Percentiles rank a stretch among this genome's conserved stretches.
phyloP scores from a whole-genome alignment of 495 filamentous ascomycete species.

The Delitschia confertaspora region DNA sequence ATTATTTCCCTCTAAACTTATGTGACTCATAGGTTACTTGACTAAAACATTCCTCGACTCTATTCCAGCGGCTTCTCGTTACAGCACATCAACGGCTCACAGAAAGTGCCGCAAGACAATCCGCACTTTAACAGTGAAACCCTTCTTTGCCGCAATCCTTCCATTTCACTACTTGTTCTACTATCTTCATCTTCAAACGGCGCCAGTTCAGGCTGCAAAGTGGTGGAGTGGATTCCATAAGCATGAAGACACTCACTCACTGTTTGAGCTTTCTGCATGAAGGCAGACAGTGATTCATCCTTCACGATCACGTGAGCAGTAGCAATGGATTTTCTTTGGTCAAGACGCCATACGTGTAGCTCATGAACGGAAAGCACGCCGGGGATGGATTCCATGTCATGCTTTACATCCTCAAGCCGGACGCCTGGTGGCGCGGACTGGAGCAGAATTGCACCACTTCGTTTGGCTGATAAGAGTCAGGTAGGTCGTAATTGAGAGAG shows the following conservation, averaged over 20 bases:
- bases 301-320: constrained; percentile 42
- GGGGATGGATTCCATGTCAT: constrained; percentile 41
- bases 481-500: too few species aligned
- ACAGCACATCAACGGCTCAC: constrained; percentile 25
- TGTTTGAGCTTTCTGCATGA: constrained; percentile 36
- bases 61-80: too few species aligned
- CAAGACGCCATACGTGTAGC: constrained; percentile 46
- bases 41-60: too few species aligned
- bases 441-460: constrained; percentile 32
- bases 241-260: constrained; percentile 45
- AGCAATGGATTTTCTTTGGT: constrained; percentile 43
- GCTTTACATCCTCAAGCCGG: constrained; percentile 19
- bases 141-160: constrained; percentile 13
- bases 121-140: constrained; percentile 12
- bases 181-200: not conserved
- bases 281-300: constrained; percentile 34
- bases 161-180: constrained; percentile 6
- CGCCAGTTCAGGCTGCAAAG: constrained; percentile 42
- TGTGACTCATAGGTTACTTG: too few species aligned
- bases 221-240: constrained; percentile 46
- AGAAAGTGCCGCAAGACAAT: constrained; percentile 19
- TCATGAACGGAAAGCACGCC: constrained; percentile 43
- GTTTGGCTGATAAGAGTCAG: too few species aligned
- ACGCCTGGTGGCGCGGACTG: constrained; percentile 27
- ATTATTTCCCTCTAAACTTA: too few species aligned